Evolutionary conservation across 371 early-diverging fungal species (phyloP).

Genomic region (Mucor lusitanicus): DNA sequence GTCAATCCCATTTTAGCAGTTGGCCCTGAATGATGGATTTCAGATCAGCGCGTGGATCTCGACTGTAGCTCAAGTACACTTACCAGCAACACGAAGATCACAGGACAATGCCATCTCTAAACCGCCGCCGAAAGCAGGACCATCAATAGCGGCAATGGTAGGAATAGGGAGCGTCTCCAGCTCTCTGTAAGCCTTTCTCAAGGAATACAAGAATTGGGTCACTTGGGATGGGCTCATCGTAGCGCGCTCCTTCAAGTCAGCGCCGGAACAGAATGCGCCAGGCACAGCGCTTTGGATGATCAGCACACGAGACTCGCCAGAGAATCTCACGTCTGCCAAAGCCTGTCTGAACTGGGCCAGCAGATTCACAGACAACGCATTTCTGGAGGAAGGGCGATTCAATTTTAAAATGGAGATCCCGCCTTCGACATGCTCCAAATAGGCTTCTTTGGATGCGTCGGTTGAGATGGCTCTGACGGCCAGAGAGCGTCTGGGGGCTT

Average conservation of each 20-base stretch:
- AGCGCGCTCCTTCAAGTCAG: conserved; percentile 94
- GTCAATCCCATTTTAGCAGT: conserved; percentile 87
- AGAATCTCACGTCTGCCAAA: conserved; percentile 70
- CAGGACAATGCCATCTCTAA: conserved; percentile 92
- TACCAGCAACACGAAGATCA: conserved; percentile 89
- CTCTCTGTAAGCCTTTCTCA: conserved; percentile 80
- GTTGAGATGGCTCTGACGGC: conserved; percentile 11
- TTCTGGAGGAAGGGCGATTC: conserved; percentile 86
- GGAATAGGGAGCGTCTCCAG: conserved; percentile 90
- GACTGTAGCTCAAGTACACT: background rate
- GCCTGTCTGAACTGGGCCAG: conserved; percentile 73
- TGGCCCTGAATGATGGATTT: conserved; percentile 32
- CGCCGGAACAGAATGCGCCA: conserved; percentile 94
- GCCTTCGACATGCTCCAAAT: conserved; percentile 60
- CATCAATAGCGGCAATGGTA: conserved; percentile 95
- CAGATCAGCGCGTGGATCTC: background rate
- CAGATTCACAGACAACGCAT: conserved; percentile 85
- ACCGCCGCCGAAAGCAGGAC: conserved; percentile 95
- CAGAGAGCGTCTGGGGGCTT: background rate
- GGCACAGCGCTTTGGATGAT: conserved; percentile 82
- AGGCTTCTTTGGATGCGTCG: conserved; percentile 53
- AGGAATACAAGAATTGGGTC: conserved; percentile 75
- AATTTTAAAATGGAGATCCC: conserved; percentile 86
- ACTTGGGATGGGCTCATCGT: conserved; percentile 86
- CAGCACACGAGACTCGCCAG: conserved; percentile 77